Percentiles rank a stretch among this genome's conserved stretches.
phyloP scores from a whole-genome alignment of 2,329 filamentous ascomycete species.

The Tolypocladium tundrense region DNA sequence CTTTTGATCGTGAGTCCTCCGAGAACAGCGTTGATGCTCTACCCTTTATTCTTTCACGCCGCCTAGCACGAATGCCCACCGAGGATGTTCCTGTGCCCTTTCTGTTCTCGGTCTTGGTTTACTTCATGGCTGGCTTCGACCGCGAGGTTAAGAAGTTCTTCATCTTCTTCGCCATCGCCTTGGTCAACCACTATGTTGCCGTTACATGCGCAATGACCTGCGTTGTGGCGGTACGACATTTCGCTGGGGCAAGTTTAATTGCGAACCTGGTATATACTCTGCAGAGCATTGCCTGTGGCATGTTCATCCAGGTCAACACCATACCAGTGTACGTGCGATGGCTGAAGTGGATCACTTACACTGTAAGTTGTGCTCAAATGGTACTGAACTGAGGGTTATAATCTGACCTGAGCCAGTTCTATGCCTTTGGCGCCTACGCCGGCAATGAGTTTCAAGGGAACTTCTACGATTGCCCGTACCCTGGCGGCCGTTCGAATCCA shows the following conservation, averaged over 20 bases:
- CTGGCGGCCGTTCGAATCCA: constrained; percentile 51
- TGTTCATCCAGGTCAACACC: constrained; percentile 63
- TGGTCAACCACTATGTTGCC: constrained; percentile 64
- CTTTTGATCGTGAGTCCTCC: constrained; percentile 65
- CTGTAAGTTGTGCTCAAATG: constrained; percentile 1
- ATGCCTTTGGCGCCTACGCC: constrained; percentile 59
- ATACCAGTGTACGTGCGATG: constrained; percentile 72
- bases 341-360: constrained; percentile 50
- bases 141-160: constrained; percentile 55
- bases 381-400: neutral
- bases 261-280: constrained; percentile 64
- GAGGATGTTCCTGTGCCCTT: constrained; percentile 67
- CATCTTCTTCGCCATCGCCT: constrained; percentile 56
- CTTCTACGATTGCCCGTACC: constrained; percentile 63
- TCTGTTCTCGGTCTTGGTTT: constrained; percentile 60
- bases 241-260: constrained; percentile 60
- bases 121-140: constrained; percentile 70
- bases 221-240: constrained; percentile 54
- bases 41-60: constrained; percentile 59
- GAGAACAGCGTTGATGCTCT: constrained; percentile 63
- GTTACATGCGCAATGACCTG: constrained; percentile 62
- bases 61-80: constrained; percentile 56
- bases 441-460: constrained; percentile 63
- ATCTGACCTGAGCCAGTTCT: constrained; percentile 35
- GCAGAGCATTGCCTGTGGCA: constrained; percentile 66